Percentiles rank a stretch among this genome's conserved stretches.
phyloP scores from a whole-genome alignment of 148 eudicot species.

The Drosera capensis region DNA sequence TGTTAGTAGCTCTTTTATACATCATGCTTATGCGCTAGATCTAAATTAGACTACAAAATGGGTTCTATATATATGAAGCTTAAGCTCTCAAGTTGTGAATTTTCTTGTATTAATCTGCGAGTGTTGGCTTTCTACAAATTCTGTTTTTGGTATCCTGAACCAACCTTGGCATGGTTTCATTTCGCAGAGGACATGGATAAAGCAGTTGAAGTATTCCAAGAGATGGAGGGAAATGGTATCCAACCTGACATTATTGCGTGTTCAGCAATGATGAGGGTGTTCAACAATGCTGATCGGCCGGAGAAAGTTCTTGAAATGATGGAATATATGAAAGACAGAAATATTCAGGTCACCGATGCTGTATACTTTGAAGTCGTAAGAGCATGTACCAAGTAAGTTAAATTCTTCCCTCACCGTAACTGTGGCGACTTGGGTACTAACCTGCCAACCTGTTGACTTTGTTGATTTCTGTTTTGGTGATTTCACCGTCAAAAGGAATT shows the following conservation, averaged over 20 bases:
- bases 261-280: slow-evolving; percentile 77
- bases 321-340: slow-evolving; percentile 46
- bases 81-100: background rate
- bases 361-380: slow-evolving; percentile 69
- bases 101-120: too few species aligned
- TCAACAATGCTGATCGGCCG: slow-evolving; percentile 67
- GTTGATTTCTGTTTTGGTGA: background rate
- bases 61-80: too few species aligned
- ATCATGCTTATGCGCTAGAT: background rate
- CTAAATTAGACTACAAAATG: too few species aligned
- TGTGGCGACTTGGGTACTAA: background rate
- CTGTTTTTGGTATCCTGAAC: background rate
- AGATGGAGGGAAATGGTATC: slow-evolving; percentile 58
- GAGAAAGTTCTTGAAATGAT: slow-evolving; percentile 51
- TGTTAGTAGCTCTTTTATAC: background rate
- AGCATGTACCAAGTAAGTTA: slow-evolving; percentile 83
- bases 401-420: background rate
- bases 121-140: background rate
- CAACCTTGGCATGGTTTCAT: background rate
- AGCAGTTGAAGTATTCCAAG: slow-evolving; percentile 49
- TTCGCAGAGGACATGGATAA: slow-evolving; percentile 63
- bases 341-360: slow-evolving; percentile 47
- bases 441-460: background rate
- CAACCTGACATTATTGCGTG: slow-evolving; percentile 72
- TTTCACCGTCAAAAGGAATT: too few species aligned